Conservation (phyloP, 176 grass and related monocot genomes). For the Chloris gayana region DNA sequence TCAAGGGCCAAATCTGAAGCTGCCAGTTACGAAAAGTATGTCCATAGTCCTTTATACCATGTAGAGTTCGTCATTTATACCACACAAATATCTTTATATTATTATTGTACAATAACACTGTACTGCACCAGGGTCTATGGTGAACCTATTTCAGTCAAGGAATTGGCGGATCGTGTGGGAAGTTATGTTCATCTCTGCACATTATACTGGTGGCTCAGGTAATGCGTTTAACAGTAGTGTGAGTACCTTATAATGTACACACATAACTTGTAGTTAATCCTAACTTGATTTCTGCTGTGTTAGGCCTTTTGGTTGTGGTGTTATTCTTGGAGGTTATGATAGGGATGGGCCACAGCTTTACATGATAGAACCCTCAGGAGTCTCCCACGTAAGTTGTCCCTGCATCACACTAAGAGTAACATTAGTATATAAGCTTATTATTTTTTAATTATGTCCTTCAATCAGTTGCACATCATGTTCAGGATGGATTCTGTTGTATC, state of each 20-base stretch:
- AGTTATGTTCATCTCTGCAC: slow-evolving; percentile 89
- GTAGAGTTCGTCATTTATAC: not conserved
- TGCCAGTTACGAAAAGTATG: slow-evolving; percentile 74
- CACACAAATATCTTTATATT: not conserved
- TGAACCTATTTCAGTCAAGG: slow-evolving; percentile 84
- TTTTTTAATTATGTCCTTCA: not conserved
- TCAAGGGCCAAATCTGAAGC: slow-evolving; percentile 78
- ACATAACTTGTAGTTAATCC: not conserved
- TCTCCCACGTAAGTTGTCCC: slow-evolving; percentile 63
- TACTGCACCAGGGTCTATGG: slow-evolving; percentile 62
- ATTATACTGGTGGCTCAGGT: slow-evolving; percentile 96
- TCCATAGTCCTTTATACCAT: not conserved
- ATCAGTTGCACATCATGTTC: not conserved
- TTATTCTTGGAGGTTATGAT: slow-evolving; percentile 97
- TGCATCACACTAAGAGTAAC: not conserved
- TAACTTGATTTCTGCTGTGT: slow-evolving; percentile 28
- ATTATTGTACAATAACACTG: slow-evolving; percentile 31
- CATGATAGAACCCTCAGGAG: slow-evolving; percentile 72
- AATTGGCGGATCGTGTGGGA: slow-evolving; percentile 81
- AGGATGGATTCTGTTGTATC: not conserved
- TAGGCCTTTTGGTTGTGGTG: slow-evolving; percentile 76
- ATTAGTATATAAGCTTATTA: not conserved
- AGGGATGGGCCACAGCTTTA: slow-evolving; percentile 90
- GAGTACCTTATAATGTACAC: not conserved
- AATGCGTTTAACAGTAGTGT: not conserved